Percentiles rank a stretch among this genome's conserved stretches.
These are phyloP conservation scores for Ampelocalamus luodianensis DNA, from an alignment of 176 grass and related monocot genomes.

Conservation along the genomic window DNA sequence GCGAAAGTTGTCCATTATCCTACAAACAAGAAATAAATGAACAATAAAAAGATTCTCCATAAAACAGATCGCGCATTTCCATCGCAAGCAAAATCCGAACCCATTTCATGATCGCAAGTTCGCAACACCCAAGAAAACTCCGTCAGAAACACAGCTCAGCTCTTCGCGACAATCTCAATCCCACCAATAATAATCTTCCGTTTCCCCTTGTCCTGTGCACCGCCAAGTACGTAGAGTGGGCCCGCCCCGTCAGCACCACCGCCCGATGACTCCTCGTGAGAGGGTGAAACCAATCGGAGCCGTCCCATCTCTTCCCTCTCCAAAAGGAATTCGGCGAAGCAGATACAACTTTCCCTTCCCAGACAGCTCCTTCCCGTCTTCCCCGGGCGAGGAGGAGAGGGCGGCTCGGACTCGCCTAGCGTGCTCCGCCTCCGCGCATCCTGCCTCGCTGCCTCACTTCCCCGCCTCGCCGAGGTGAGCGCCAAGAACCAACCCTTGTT, in stretches of 20 bases:
- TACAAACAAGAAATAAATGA: too few relatives aligned
- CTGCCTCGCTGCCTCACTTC: not conserved
- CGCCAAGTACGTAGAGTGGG: constrained; percentile 14
- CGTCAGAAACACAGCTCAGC: constrained; percentile 33
- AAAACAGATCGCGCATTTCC: not conserved
- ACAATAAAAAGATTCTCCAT: too few relatives aligned
- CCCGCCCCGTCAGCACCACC: not conserved
- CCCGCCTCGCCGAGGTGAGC: constrained; percentile 51
- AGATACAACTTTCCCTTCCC: not conserved
- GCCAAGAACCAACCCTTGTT: not conserved
- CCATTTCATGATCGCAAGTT: constrained; percentile 9
- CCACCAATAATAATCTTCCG: constrained; percentile 6
- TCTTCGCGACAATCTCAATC: constrained; percentile 22
- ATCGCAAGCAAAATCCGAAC: not conserved
- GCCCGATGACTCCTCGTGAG: not conserved
- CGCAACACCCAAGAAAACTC: not conserved
- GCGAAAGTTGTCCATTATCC: too few relatives aligned
- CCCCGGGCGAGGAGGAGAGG: not conserved
- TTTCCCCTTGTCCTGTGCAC: not conserved
- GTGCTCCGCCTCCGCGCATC: constrained; percentile 11
- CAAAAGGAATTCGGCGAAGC: not conserved
- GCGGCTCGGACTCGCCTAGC: not conserved
- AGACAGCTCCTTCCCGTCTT: not conserved
- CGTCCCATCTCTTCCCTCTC: constrained; percentile 25
- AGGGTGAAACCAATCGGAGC: not conserved